Percentiles rank a stretch among this genome's conserved stretches.
Conservation (phyloP, 352 stramenopile species). For the Phytophthora palmivora region DNA sequence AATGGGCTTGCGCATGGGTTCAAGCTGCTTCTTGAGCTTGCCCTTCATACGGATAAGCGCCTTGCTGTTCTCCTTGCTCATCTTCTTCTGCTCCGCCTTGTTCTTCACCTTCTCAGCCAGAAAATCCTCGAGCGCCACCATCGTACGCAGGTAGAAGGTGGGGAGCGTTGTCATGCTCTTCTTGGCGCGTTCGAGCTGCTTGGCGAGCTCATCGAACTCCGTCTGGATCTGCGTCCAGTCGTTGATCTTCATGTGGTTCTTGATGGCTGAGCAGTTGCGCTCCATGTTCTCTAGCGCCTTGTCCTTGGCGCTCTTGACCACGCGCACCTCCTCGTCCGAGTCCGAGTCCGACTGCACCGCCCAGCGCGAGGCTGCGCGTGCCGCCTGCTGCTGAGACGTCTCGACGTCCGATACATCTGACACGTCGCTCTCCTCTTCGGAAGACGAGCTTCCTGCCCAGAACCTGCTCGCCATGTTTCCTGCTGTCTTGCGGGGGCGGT, state of each 20-base stretch:
- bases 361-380: constrained; percentile 78
- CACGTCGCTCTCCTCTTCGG: constrained; percentile 79
- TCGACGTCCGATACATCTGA: constrained; percentile 83
- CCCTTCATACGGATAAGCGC: constrained; percentile 98
- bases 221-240: constrained; percentile 96
- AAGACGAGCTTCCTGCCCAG: constrained; percentile 84
- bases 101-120: constrained; percentile 93
- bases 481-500: constrained; percentile 23
- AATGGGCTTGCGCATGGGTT: constrained; percentile 90
- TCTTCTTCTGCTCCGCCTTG: constrained; percentile 97
- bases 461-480: constrained; percentile 81
- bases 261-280: constrained; percentile 69
- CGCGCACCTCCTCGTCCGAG: constrained; percentile 89
- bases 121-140: constrained; percentile 95
- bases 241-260: constrained; percentile 96
- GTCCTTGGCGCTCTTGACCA: constrained; percentile 96
- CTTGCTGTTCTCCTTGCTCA: constrained; percentile 96
- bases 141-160: constrained; percentile 93
- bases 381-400: constrained; percentile 75
- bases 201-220: constrained; percentile 95
- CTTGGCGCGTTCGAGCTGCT: constrained; percentile 92
- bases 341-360: constrained; percentile 87
- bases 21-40: constrained; percentile 96
- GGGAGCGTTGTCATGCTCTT: constrained; percentile 90
- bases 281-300: constrained; percentile 85